Evolutionary conservation across 371 early-diverging fungal genomes (phyloP), one percentile per base, ranked within the genome.

Genomic region (Lichtheimia ornata): DNA sequence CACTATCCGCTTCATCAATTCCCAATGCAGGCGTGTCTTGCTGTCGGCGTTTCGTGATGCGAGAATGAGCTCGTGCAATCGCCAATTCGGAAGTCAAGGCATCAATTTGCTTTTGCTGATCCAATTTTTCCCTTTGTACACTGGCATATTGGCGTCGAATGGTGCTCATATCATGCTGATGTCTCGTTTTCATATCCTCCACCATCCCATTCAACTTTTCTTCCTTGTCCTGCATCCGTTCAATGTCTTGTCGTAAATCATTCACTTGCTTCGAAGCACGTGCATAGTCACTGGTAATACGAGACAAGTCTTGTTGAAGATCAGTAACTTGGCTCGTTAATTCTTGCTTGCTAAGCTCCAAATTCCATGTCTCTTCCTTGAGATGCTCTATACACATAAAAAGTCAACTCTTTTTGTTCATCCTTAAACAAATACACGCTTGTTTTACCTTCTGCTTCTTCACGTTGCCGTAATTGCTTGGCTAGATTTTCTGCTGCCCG

Each of bases 161-260:
- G n/a, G 72, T 65, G 2, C 72, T 50, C 64, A 86, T 81, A 17
- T 90, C 91, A 57, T 89, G 88, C 60, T 90, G 90, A 53, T 84
- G 86, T 20, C 86, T 83, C 14, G 76, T 64, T 51, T 87, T 89
- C 47, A 78, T 69, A 12, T 76, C 70, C 30, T 82, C 83, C 7
- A 89, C 61, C 12, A 83, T 72, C 2, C 70, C 67, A 6, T 72
- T 71, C 3, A 86, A 69, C 53, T 84, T 87, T 30, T 83, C 83
- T 50, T 91, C 88, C 69, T 82, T 82, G 53, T 83, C 88, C 49
- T 86, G 85, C 59, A 90, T 76, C 5, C 79, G 74, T 28, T 88
- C 87, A 13, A 85, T 70, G 59, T 89, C 86, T 59, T 88, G 82
- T 6, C 79, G 79, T 13, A 87, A 75, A 4, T 62, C 64, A 17